phyloP scores from a whole-genome alignment of 2,329 filamentous ascomycete genomes.

The Penicillium concentricum region DNA sequence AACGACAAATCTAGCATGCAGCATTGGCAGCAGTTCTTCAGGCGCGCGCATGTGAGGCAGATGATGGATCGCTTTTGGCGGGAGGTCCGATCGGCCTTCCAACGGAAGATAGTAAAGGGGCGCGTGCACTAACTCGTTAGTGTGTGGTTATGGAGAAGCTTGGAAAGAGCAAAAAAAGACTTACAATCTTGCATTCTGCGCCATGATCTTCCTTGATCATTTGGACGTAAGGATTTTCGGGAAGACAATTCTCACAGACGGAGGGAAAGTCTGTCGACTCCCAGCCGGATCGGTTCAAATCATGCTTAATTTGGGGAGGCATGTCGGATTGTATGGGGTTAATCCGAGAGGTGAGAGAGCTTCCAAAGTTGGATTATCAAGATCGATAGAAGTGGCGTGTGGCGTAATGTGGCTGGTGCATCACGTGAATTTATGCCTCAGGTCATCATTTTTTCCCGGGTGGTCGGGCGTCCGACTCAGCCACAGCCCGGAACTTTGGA shows the following conservation, averaged over 20 bases:
- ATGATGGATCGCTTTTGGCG: slow-evolving; percentile 93
- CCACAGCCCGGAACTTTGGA: slow-evolving; percentile 20
- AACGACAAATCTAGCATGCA: slow-evolving; percentile 98
- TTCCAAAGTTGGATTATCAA: slow-evolving; percentile 7
- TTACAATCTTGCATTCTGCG: slow-evolving; percentile 71
- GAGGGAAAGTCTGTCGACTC: slow-evolving; percentile 65
- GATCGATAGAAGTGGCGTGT: slow-evolving; percentile 12
- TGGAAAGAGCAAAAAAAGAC: slow-evolving; percentile 8
- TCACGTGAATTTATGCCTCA: slow-evolving; percentile 15
- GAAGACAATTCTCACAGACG: slow-evolving; percentile 79
- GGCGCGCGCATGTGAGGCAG: slow-evolving; percentile 90
- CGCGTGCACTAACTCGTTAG: slow-evolving; percentile 65
- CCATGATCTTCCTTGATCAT: slow-evolving; percentile 98
- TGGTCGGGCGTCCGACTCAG: slow-evolving; percentile 14
- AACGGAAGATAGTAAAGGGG: slow-evolving; percentile 92
- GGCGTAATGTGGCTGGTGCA: slow-evolving; percentile 3
- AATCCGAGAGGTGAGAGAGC: slow-evolving; percentile 1
- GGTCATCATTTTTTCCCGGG: slow-evolving; percentile 10
- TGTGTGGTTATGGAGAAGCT: not conserved
- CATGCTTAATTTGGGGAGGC: slow-evolving; percentile 94
- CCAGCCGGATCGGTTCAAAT: slow-evolving; percentile 93
- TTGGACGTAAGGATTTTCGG: slow-evolving; percentile 95
- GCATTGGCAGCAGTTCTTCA: slow-evolving; percentile 98
- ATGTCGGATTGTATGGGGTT: slow-evolving; percentile 20
- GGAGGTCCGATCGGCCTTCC: slow-evolving; percentile 88